Evolutionary conservation across 2,329 filamentous ascomycete species (phyloP), one percentile per base, ranked within the genome.

Genomic region (Fonsecaea multimorphosa): DNA sequence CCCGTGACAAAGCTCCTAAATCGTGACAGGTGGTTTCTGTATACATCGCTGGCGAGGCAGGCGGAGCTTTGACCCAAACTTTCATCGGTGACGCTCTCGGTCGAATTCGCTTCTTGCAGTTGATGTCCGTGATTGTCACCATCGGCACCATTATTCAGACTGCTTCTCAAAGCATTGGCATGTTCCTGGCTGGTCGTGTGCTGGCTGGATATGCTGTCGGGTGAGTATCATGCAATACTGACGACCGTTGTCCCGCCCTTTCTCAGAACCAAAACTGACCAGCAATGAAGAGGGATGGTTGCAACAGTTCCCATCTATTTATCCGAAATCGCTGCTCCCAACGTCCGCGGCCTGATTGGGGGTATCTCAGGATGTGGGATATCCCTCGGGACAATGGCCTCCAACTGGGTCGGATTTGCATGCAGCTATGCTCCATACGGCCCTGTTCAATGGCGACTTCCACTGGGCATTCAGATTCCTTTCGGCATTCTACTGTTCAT

Each of bases 311-410:
- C 70, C 31, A 70, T 71, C 54, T 71, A 71, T 32, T 55, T 71
- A 19, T 67, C 63, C 24, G 70, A 71, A 49, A 71, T 83, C 73
- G 82, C 82, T 57, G 63, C 79, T 79, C 70, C 89, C 88, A 67
- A 86, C 84, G 78, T 91, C 70, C 87, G 91, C 73, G 91, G 91
- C 75, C 88, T 90, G 61, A 85, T 93, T 60, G 91, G 93, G 16
- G 87, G 89, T 1, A 90, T 90, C 6, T 93, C 93, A 81, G 91
- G 93, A 75, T 93, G 93, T 82, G 91, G 88, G 76, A 89, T 93
- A 76, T 93, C 91, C 65, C 84, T 93, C 68, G 91, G 91, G 79
- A 82, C 95, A 68, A 83, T 94, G 76, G 79, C 93, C 66, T 91
- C 91, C 29, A 86, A 90, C 1, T 88, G 87, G 73, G 87, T 95